Percentiles rank a stretch among this genome's conserved stretches.
Conservation (phyloP, 306 rosid genomes). For the Cucurbita ficifolia region DNA sequence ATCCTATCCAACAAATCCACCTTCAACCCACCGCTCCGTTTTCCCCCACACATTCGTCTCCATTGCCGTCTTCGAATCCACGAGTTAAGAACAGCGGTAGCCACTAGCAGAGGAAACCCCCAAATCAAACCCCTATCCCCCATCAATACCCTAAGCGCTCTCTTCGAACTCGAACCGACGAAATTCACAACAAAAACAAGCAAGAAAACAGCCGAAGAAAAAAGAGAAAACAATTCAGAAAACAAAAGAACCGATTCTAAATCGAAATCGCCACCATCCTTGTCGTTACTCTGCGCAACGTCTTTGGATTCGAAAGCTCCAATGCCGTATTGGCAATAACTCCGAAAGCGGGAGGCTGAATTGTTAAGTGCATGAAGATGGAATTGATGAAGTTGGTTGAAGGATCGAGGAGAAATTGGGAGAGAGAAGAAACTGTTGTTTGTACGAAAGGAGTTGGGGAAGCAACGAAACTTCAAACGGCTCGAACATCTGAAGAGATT, state of each 20-base stretch:
- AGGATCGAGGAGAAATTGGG: not conserved
- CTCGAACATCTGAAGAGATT: not conserved
- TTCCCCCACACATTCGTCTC: conserved; percentile 28
- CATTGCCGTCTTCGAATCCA: conserved; percentile 68
- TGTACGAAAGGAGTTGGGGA: not conserved
- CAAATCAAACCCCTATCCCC: conserved; percentile 21
- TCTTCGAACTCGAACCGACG: conserved; percentile 24
- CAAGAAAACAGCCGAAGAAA: conserved; percentile 37
- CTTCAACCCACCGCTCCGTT: conserved; percentile 33
- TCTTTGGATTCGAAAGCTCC: conserved; percentile 20
- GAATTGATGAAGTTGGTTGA: not conserved
- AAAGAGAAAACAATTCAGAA: conserved; percentile 40
- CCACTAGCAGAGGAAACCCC: conserved; percentile 28
- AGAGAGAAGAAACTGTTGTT: not conserved
- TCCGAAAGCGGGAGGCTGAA: not conserved
- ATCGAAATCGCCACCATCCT: conserved; percentile 9
- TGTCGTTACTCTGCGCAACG: not conserved
- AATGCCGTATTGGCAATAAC: conserved; percentile 5
- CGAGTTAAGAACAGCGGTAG: conserved; percentile 40
- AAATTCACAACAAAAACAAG: conserved; percentile 20
- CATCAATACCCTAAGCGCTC: conserved; percentile 15
- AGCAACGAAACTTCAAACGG: not conserved
- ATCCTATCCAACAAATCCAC: conserved; percentile 55
- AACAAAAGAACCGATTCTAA: conserved; percentile 42
- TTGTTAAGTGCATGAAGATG: not conserved